Conservation (phyloP, 1,139 yeast genomes). For the Candida pseudoviswanathii region DNA sequence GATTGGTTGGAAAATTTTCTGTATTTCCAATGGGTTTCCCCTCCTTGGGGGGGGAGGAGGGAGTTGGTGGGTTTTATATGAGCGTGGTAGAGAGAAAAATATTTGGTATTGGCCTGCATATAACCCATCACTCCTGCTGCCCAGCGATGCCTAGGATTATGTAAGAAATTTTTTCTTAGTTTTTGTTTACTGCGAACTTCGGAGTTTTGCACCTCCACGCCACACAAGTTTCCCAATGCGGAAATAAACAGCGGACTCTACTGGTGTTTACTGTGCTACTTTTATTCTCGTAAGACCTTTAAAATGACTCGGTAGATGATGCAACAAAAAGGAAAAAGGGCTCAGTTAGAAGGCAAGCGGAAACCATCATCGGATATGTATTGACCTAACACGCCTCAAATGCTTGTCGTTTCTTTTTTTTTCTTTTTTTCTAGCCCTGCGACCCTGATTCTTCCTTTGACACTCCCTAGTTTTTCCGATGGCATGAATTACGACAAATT, state of each 20-base stretch:
- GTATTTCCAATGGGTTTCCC: neutral
- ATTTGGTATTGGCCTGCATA: conserved; percentile 4
- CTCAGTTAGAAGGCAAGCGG: neutral
- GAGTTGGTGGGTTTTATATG: neutral
- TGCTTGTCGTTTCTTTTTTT: too few species aligned
- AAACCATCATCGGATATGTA: neutral
- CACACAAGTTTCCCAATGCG: neutral
- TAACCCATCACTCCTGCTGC: neutral
- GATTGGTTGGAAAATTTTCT: neutral
- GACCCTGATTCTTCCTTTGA: neutral
- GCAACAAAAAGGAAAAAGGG: neutral
- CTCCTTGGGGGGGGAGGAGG: neutral
- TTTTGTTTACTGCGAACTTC: neutral
- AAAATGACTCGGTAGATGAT: too few species aligned
- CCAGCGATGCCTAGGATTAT: neutral
- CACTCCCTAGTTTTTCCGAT: neutral
- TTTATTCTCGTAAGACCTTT: too few species aligned
- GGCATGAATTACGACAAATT: neutral
- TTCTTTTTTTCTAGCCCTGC: neutral
- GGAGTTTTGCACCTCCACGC: neutral
- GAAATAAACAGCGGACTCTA: neutral
- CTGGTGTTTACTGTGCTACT: neutral
- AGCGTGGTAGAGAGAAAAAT: neutral
- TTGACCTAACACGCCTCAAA: too few species aligned
- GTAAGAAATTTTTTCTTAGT: neutral